Evolutionary conservation across 2,329 filamentous ascomycete genomes (phyloP).

Genomic region (Alternaria gansuensis): DNA sequence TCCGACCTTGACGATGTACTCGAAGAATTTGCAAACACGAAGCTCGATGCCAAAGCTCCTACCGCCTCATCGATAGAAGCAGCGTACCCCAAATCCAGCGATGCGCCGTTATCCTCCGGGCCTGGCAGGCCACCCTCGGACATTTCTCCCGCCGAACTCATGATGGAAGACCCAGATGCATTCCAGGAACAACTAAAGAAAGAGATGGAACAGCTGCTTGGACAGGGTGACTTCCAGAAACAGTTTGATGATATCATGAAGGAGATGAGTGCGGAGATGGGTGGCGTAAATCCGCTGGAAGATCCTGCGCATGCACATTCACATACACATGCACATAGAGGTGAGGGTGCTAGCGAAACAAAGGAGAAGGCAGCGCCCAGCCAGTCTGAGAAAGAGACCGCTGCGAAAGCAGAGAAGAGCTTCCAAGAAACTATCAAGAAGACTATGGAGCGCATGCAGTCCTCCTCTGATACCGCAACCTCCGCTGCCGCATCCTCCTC

Average conservation of each 20-base stretch:
- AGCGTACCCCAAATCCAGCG: slow-evolving; percentile 42
- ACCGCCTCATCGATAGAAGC: slow-evolving; percentile 39
- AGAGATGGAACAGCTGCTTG: slow-evolving; percentile 85
- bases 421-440: slow-evolving; percentile 93
- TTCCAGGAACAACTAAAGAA: slow-evolving; percentile 88
- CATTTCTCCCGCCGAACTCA: slow-evolving; percentile 41
- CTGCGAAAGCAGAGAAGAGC: slow-evolving; percentile 65
- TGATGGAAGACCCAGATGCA: slow-evolving; percentile 64
- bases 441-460: slow-evolving; percentile 96
- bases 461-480: slow-evolving; percentile 84
- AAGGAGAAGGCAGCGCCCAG: slow-evolving; percentile 19
- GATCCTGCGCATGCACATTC: slow-evolving; percentile 30
- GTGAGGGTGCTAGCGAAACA: slow-evolving; percentile 17
- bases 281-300: slow-evolving; percentile 32
- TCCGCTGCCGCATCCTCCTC: slow-evolving; percentile 71
- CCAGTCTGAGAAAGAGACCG: slow-evolving; percentile 21
- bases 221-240: slow-evolving; percentile 75
- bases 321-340: slow-evolving; percentile 38
- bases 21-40: slow-evolving; percentile 81
- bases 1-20: slow-evolving; percentile 96
- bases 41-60: slow-evolving; percentile 61
- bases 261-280: slow-evolving; percentile 63
- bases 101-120: slow-evolving; percentile 52
- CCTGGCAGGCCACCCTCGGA: slow-evolving; percentile 50
- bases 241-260: slow-evolving; percentile 83